Percentiles rank a stretch among this genome's conserved stretches.
Evolutionary conservation across 2,329 filamentous ascomycete species (phyloP).

Genomic region (Trichophyton benhamiae): DNA sequence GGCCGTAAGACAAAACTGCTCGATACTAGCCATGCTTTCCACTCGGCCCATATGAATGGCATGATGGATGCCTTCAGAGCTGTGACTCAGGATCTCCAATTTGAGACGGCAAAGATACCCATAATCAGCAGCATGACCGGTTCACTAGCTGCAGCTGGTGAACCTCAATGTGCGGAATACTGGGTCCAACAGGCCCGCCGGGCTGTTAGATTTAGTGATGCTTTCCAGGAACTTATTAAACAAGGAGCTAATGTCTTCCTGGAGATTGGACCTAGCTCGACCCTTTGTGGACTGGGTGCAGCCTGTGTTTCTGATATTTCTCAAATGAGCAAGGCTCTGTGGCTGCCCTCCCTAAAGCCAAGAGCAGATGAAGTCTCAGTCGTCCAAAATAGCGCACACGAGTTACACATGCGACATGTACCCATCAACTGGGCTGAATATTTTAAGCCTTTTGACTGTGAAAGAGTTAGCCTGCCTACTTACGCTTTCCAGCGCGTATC

Average conservation of each 20-base stretch:
- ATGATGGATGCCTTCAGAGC: conserved; percentile 3
- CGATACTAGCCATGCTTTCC: conserved; percentile 3
- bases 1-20: neutral
- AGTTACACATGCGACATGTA: neutral
- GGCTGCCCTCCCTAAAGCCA: neutral
- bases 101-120: neutral
- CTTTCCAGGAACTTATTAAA: neutral
- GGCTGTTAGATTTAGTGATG: conserved; percentile 1
- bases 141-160: neutral
- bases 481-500: neutral
- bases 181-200: neutral
- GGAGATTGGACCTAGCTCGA: neutral
- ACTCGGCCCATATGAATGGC: neutral
- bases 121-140: conserved; percentile 3
- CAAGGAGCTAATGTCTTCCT: neutral
- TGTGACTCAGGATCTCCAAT: neutral
- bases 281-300: conserved; percentile 1
- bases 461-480: neutral
- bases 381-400: neutral
- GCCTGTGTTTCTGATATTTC: neutral
- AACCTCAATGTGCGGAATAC: neutral
- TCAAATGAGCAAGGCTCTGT: neutral
- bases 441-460: neutral
- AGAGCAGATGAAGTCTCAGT: neutral
- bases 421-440: neutral